Conservation (phyloP, 371 early-diverging fungal species). For the Circinella minor region DNA sequence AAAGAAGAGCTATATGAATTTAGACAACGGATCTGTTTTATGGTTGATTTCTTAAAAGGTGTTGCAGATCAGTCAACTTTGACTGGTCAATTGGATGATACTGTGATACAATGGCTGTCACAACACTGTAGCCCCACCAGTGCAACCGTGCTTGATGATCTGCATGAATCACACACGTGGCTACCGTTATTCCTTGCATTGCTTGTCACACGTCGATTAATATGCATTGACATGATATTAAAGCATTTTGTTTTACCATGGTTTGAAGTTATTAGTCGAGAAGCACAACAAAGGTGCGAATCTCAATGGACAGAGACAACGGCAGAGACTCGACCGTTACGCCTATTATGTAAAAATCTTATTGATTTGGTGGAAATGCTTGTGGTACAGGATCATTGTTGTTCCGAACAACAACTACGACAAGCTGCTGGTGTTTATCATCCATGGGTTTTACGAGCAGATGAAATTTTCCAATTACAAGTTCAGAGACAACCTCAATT, state of each 20-base stretch:
- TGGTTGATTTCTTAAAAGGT: conserved; percentile 38
- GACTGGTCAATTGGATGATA: conserved; percentile 48
- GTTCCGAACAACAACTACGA: conserved; percentile 7
- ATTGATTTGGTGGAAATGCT: conserved; percentile 52
- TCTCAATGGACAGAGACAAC: conserved; percentile 27
- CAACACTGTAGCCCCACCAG: conserved; percentile 20
- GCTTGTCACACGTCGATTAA: conserved; percentile 48
- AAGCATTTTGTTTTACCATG: conserved; percentile 49
- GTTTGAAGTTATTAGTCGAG: conserved; percentile 44
- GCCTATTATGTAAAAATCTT: conserved; percentile 51
- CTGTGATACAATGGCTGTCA: conserved; percentile 39
- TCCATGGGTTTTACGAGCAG: conserved; percentile 39
- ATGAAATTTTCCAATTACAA: conserved; percentile 40
- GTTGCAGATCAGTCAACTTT: conserved; percentile 32
- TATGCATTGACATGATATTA: conserved; percentile 44
- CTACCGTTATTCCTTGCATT: conserved; percentile 52
- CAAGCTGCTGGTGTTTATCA: not conserved
- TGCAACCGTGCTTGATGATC: conserved; percentile 28
- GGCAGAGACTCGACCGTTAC: conserved; percentile 36
- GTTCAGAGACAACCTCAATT: conserved; percentile 36
- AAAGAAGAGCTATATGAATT: conserved; percentile 29
- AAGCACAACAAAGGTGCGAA: conserved; percentile 33
- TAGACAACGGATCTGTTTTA: conserved; percentile 28
- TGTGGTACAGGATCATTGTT: conserved; percentile 43
- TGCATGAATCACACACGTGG: conserved; percentile 49